Evolutionary conservation across 2,329 filamentous ascomycete genomes (phyloP).

Genomic region (Diaporthe sp.): DNA sequence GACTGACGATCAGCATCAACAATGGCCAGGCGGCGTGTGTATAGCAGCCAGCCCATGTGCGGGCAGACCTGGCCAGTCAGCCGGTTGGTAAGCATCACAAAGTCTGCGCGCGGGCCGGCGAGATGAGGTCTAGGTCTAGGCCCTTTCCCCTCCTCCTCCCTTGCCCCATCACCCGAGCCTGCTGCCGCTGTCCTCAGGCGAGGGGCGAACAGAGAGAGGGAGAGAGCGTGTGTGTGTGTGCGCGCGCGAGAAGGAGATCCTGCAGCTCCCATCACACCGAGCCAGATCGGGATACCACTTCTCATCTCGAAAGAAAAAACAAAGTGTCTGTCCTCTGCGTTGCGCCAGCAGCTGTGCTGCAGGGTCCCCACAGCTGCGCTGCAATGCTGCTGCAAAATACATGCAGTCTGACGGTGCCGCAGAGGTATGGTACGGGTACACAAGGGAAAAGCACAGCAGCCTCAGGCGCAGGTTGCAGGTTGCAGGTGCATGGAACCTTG

Average conservation of each 20-base stretch:
- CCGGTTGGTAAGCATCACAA: constrained; percentile 21
- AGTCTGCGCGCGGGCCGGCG: constrained; percentile 17
- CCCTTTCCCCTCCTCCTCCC: neutral
- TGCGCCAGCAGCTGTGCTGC: neutral
- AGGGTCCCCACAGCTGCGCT: neutral
- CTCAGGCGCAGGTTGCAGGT: neutral
- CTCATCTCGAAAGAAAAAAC: neutral
- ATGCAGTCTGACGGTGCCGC: neutral
- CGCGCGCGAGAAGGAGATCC: neutral
- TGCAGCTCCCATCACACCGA: constrained; percentile 31
- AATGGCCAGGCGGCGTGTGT: neutral
- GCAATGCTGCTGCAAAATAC: neutral
- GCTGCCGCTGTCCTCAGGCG: constrained; percentile 5
- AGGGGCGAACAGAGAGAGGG: neutral
- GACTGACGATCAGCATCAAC: neutral
- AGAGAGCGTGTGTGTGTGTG: neutral
- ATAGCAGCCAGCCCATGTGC: neutral
- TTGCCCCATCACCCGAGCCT: neutral
- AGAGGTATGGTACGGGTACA: neutral
- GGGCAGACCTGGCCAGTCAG: neutral
- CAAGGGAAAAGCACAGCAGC: neutral
- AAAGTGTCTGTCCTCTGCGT: neutral
- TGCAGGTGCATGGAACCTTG: constrained; percentile 5
- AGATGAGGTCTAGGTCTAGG: constrained; percentile 14
- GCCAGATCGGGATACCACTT: constrained; percentile 30